These are phyloP conservation scores for Chalciporus sp. DNA, from an alignment of 1,284 basidiomycete species.

Conservation along the genomic window DNA sequence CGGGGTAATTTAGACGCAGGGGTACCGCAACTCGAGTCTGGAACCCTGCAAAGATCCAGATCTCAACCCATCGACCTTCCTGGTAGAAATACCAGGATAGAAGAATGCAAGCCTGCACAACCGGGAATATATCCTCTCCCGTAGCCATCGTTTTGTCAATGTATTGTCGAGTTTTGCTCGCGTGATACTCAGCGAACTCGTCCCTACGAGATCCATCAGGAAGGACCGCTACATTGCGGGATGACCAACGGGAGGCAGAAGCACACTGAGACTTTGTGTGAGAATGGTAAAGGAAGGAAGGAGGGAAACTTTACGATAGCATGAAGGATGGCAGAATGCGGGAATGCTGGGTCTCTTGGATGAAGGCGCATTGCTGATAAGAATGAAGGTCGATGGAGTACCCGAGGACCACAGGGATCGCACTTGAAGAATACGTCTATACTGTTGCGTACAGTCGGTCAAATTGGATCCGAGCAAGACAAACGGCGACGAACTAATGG, in stretches of 20 bases:
- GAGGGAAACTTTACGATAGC: conserved; percentile 57
- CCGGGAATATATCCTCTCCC: conserved; percentile 80
- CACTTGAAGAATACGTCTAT: conserved; percentile 81
- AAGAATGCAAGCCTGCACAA: conserved; percentile 82
- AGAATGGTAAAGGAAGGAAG: conserved; percentile 10
- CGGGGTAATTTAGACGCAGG: conserved; percentile 78
- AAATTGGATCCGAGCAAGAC: conserved; percentile 3
- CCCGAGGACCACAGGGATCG: conserved; percentile 79
- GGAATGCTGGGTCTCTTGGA: conserved; percentile 75
- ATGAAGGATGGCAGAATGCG: conserved; percentile 80
- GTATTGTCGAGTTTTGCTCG: conserved; percentile 77
- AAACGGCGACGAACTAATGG: conserved; percentile 61
- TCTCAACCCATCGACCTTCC: conserved; percentile 85
- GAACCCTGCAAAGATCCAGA: conserved; percentile 86
- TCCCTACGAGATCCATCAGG: conserved; percentile 76
- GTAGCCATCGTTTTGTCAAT: conserved; percentile 85
- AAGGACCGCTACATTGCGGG: conserved; percentile 62
- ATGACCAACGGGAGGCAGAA: conserved; percentile 80
- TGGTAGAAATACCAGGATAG: conserved; percentile 88
- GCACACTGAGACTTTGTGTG: conserved; percentile 63
- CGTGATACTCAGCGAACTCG: conserved; percentile 82
- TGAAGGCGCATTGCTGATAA: conserved; percentile 72
- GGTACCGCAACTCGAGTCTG: conserved; percentile 85
- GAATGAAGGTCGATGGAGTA: conserved; percentile 80
- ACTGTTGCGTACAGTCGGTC: conserved; percentile 39